Conservation (phyloP, 2,329 filamentous ascomycete species). For the Leptographium galeiforme region DNA sequence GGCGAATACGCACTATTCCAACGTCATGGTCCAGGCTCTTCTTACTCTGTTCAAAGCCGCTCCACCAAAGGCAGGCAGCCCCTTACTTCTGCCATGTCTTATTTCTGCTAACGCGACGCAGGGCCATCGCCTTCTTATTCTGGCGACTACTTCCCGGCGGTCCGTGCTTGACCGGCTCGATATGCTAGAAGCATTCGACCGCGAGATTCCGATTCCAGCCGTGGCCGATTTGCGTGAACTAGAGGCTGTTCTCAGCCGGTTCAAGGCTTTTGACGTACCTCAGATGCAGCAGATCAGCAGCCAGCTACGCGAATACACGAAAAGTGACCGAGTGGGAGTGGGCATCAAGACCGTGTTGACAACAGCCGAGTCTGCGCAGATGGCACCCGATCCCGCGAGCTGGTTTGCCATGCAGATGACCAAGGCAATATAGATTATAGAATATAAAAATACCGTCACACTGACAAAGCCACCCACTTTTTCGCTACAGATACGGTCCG, state of each 20-base stretch:
- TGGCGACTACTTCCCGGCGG: conserved; percentile 79
- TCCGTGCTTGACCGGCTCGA: conserved; percentile 71
- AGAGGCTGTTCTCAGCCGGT: conserved; percentile 52
- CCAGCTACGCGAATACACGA: conserved; percentile 53
- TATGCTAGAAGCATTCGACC: conserved; percentile 65
- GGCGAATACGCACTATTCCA: conserved; percentile 80
- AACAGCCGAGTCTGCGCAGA: conserved; percentile 28
- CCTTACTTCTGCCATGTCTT: no score
- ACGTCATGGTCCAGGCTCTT: conserved; percentile 64
- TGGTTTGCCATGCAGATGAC: conserved; percentile 27
- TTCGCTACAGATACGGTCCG: background rate
- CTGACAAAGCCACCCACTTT: background rate
- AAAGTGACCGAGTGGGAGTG: conserved; percentile 56
- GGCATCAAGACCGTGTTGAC: conserved; percentile 58
- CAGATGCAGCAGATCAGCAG: conserved; percentile 50
- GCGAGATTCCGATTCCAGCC: conserved; percentile 70
- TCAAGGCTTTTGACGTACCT: conserved; percentile 46
- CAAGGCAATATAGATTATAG: conserved; percentile 9
- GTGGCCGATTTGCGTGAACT: conserved; percentile 33
- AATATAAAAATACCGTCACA: background rate
- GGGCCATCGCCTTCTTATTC: conserved; percentile 65
- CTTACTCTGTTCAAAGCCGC: conserved; percentile 63
- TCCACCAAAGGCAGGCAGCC: conserved; percentile 48
- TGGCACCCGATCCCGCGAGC: conserved; percentile 13
- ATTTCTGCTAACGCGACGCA: no score